phyloP scores from a whole-genome alignment of 192 early-diverging fungal genomes.

The Linderina pennispora region DNA sequence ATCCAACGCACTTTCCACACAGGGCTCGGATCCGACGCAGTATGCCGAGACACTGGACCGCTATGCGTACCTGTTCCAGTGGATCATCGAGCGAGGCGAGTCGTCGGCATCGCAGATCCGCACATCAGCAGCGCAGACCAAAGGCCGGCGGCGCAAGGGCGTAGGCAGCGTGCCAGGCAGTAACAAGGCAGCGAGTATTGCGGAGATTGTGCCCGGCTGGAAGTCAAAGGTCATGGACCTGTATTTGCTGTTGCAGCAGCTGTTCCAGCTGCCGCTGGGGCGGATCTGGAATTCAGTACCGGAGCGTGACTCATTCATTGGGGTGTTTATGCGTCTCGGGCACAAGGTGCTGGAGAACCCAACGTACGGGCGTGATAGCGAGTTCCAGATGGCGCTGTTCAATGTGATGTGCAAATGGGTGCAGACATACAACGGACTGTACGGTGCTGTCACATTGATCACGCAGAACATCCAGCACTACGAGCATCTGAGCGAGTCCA shows the following conservation, averaged over 20 bases:
- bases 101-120: conserved; percentile 42
- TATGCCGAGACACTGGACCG: conserved; percentile 67
- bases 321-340: conserved; percentile 68
- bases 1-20: conserved; percentile 52
- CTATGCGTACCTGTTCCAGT: conserved; percentile 79
- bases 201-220: conserved; percentile 35
- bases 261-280: conserved; percentile 48
- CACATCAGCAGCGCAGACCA: conserved; percentile 2
- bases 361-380: conserved; percentile 55
- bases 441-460: conserved; percentile 71
- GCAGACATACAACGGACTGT: conserved; percentile 70
- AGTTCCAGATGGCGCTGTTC: conserved; percentile 56
- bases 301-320: conserved; percentile 38
- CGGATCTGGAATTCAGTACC: conserved; percentile 55
- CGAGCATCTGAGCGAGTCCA: conserved; percentile 74
- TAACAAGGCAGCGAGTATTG: conserved; percentile 19
- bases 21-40: conserved; percentile 62
- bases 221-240: conserved; percentile 40
- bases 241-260: conserved; percentile 23
- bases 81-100: conserved; percentile 69
- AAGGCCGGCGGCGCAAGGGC: conserved; percentile 29
- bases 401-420: conserved; percentile 69
- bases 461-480: conserved; percentile 80
- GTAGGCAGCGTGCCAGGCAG: conserved; percentile 2
- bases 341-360: conserved; percentile 79